These are phyloP conservation scores for Nannochloropsis granulata DNA, from an alignment of 108 stramenopile species.

Conservation along the genomic window DNA sequence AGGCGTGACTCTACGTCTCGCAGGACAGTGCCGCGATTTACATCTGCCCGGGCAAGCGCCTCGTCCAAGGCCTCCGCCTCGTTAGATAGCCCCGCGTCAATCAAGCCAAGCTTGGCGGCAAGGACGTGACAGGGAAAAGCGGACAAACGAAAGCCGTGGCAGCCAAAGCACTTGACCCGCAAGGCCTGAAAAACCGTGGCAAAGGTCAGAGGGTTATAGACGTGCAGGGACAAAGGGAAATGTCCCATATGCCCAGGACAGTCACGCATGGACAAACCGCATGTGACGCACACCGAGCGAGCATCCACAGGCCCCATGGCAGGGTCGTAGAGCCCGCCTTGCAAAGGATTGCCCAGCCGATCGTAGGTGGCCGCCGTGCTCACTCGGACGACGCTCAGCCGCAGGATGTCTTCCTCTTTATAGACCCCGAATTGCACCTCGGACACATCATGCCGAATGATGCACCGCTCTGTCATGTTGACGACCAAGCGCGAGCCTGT, in stretches of 20 bases:
- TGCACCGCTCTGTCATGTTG: slow-evolving; percentile 28
- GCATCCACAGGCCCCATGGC: slow-evolving; percentile 60
- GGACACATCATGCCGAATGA: slow-evolving; percentile 33
- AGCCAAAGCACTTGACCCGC: slow-evolving; percentile 73
- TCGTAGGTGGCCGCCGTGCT: slow-evolving; percentile 68
- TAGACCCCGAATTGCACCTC: slow-evolving; percentile 47
- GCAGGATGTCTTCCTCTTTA: slow-evolving; percentile 71
- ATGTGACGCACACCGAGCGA: slow-evolving; percentile 64
- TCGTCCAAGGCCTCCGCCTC: slow-evolving; percentile 55
- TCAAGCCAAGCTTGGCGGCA: slow-evolving; percentile 3
- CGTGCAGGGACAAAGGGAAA: slow-evolving; percentile 74
- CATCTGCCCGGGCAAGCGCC: background rate
- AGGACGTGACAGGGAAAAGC: slow-evolving; percentile 3
- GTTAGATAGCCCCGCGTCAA: background rate
- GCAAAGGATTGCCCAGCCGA: slow-evolving; percentile 56
- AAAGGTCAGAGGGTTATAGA: slow-evolving; percentile 87
- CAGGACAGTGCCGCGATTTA: background rate
- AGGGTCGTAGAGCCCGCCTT: slow-evolving; percentile 83
- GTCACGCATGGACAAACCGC: slow-evolving; percentile 49
- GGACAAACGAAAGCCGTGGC: slow-evolving; percentile 64
- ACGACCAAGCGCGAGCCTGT: background rate
- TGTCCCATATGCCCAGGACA: slow-evolving; percentile 96
- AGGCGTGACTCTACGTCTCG: background rate
- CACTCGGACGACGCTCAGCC: slow-evolving; percentile 68
- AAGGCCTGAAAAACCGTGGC: slow-evolving; percentile 51